These are phyloP conservation scores for Rhododendron ovatum DNA, from an alignment of 148 eudicot genomes.

Conservation along the genomic window DNA sequence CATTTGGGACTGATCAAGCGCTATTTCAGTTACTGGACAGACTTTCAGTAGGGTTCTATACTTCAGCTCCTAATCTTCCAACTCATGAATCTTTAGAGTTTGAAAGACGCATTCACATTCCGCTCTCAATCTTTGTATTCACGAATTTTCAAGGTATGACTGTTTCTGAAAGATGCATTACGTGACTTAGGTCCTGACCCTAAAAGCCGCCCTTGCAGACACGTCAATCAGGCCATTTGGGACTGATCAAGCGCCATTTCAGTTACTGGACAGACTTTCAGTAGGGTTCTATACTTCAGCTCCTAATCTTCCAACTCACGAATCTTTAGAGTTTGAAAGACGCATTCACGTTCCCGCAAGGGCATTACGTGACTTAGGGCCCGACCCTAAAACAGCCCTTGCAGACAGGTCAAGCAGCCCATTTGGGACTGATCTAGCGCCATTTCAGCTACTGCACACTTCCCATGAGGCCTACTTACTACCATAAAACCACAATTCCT, in stretches of 20 bases:
- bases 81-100: too few species aligned
- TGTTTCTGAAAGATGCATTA: too few species aligned
- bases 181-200: not conserved
- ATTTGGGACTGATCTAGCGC: not conserved
- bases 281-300: not conserved
- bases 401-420: not conserved
- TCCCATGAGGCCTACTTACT: not conserved
- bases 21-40: too few species aligned
- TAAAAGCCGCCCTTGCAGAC: not conserved
- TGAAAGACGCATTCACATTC: too few species aligned
- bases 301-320: too few species aligned
- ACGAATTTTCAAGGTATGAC: too few species aligned
- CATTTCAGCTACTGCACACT: not conserved
- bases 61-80: too few species aligned
- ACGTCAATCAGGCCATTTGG: not conserved
- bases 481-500: not conserved
- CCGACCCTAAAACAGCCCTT: not conserved
- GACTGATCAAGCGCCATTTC: not conserved
- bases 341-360: too few species aligned
- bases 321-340: not conserved
- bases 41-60: too few species aligned
- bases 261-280: not conserved
- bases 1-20: too few species aligned
- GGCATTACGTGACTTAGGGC: not conserved
- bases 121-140: too few species aligned